Conservation (phyloP, 441 rosid species). For the Brassica hybrid region DNA sequence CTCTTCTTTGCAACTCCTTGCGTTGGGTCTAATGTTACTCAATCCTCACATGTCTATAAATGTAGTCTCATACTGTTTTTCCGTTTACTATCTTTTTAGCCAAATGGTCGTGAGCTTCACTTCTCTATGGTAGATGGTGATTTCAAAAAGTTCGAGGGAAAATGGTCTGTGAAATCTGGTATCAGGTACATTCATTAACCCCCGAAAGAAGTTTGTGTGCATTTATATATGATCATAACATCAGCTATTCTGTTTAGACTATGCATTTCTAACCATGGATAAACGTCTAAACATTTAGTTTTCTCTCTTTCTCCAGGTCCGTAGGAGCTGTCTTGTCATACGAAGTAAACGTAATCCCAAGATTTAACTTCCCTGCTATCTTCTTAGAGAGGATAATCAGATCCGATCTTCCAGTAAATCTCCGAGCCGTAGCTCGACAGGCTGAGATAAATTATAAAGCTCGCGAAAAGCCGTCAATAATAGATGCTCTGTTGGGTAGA, state of each 20-base stretch:
- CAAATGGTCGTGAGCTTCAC: constrained; percentile 69
- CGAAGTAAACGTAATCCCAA: constrained; percentile 89
- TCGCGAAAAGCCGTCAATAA: constrained; percentile 46
- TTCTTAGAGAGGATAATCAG: constrained; percentile 92
- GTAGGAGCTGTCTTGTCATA: constrained; percentile 69
- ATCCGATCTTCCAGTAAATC: constrained; percentile 96
- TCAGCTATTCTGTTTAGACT: too few relatives aligned
- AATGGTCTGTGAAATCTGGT: constrained; percentile 83
- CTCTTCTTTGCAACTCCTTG: background rate
- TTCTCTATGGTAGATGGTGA: constrained; percentile 99
- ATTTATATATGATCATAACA: too few relatives aligned
- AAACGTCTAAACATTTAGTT: constrained; percentile 8
- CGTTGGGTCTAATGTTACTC: background rate
- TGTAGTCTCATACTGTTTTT: constrained; percentile 1
- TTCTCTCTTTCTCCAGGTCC: constrained; percentile 52
- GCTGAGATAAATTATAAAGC: constrained; percentile 68
- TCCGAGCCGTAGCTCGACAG: constrained; percentile 80
- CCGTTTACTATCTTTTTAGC: constrained; percentile 48
- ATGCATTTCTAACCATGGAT: constrained; percentile 3
- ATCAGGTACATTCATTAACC: constrained; percentile 60
- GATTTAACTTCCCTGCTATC: constrained; percentile 93
- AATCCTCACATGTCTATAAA: background rate
- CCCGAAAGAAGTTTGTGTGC: too few relatives aligned
- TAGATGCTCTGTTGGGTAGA: constrained; percentile 44
- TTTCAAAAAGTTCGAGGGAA: constrained; percentile 98